phyloP scores from a whole-genome alignment of 1,284 basidiomycete species.

The Rhodotorula sp. region DNA sequence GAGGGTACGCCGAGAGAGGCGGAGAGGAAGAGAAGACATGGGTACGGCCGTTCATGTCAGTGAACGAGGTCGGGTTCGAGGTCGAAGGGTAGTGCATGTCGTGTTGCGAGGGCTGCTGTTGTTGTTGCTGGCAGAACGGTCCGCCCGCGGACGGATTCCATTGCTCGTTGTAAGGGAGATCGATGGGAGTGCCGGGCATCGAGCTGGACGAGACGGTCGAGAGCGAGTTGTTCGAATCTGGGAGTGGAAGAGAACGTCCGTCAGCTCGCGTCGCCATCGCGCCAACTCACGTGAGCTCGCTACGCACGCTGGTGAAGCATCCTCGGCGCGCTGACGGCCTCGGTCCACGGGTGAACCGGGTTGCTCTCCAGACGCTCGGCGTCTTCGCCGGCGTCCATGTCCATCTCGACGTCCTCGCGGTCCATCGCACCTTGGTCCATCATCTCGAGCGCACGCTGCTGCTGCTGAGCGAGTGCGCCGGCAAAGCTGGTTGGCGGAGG shows the following conservation, averaged over 20 bases:
- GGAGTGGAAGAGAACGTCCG: neutral
- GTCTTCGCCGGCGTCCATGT: neutral
- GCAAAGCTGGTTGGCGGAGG: conserved; percentile 17
- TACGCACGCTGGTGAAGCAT: conserved; percentile 18
- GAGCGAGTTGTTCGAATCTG: conserved; percentile 14
- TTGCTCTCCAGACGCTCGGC: neutral
- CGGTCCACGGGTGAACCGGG: conserved; percentile 26
- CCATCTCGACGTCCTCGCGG: conserved; percentile 28
- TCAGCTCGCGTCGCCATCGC: too few species aligned
- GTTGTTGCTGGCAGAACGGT: neutral
- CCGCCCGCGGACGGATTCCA: neutral
- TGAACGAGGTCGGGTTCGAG: conserved; percentile 26
- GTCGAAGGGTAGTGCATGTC: conserved; percentile 1
- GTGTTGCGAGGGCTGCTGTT: neutral
- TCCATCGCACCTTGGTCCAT: conserved; percentile 16
- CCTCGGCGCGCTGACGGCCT: neutral
- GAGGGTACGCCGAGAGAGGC: conserved; percentile 22
- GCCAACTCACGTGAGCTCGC: neutral
- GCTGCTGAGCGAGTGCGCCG: conserved; percentile 15
- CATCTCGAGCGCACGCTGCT: conserved; percentile 20
- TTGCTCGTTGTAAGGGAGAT: conserved; percentile 21
- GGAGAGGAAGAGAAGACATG: conserved; percentile 19
- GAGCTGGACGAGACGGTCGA: conserved; percentile 6
- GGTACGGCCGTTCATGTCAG: conserved; percentile 27
- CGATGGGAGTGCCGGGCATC: conserved; percentile 25